Conservation (phyloP, 345 rosid genomes). For the Trapa bicornis region DNA sequence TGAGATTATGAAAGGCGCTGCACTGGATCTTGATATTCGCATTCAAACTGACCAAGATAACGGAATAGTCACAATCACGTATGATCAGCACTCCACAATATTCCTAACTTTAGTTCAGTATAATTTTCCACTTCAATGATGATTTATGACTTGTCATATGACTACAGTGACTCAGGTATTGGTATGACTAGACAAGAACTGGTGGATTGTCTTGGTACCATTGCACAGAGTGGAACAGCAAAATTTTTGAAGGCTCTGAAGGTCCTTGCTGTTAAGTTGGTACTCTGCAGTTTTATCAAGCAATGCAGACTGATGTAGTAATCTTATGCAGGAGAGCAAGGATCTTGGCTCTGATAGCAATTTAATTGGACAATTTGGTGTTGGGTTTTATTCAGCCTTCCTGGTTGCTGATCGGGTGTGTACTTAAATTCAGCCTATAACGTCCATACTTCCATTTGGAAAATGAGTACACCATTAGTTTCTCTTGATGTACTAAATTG, state of each 20-base stretch:
- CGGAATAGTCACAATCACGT: conserved; percentile 69
- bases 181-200: conserved; percentile 94
- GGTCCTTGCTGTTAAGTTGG: conserved; percentile 28
- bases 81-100: conserved; percentile 8
- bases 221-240: conserved; percentile 98
- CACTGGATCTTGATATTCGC: conserved; percentile 64
- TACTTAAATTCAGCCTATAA: not conserved
- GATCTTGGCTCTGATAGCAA: conserved; percentile 69
- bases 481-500: not conserved
- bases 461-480: not conserved
- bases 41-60: conserved; percentile 78
- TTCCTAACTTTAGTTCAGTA: conserved; percentile 1
- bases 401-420: conserved; percentile 78
- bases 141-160: conserved; percentile 6
- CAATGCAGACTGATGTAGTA: not conserved
- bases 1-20: conserved; percentile 54
- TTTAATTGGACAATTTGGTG: conserved; percentile 97
- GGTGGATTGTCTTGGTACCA: conserved; percentile 92
- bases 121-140: not conserved
- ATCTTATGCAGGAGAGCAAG: conserved; percentile 61
- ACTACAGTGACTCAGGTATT: conserved; percentile 75
- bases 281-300: not conserved
- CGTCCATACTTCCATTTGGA: not conserved
- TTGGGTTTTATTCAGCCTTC: conserved; percentile 92
- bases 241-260: conserved; percentile 82